Evolutionary conservation across 192 early-diverging fungal species (phyloP).

Genomic region (Coemansia sp.): DNA sequence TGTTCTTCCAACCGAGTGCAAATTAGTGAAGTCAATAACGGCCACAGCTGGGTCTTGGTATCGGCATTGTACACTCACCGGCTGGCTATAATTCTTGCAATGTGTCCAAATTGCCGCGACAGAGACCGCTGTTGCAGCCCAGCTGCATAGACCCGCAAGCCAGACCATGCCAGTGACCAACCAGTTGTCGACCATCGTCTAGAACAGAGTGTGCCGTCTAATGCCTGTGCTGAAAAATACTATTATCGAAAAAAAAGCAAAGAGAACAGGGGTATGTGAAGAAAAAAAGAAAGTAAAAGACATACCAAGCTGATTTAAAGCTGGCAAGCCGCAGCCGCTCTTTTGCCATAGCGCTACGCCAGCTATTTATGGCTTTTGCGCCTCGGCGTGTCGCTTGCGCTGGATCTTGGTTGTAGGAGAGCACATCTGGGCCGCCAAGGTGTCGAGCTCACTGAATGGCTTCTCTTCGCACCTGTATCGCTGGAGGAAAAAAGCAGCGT

Average conservation of each 20-base stretch:
- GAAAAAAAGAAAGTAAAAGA: background rate
- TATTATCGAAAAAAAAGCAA: background rate
- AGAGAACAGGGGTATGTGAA: background rate
- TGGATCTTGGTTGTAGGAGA: slow-evolving; percentile 53
- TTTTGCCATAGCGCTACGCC: background rate
- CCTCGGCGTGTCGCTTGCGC: slow-evolving; percentile 35
- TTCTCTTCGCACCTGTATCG: slow-evolving; percentile 16
- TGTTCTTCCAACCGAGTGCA: slow-evolving; percentile 21
- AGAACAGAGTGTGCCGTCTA: background rate
- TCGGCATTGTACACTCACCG: slow-evolving; percentile 10
- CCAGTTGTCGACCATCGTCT: slow-evolving; percentile 24
- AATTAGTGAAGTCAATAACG: background rate
- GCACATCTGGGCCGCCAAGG: slow-evolving; percentile 23
- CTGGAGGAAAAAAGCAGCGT: slow-evolving; percentile 26
- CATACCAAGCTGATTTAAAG: background rate
- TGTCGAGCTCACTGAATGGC: slow-evolving; percentile 40
- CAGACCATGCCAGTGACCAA: slow-evolving; percentile 43
- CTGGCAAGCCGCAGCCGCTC: background rate
- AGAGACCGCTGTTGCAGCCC: slow-evolving; percentile 49
- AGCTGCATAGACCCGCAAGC: slow-evolving; percentile 47
- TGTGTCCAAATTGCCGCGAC: slow-evolving; percentile 50
- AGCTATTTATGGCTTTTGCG: background rate
- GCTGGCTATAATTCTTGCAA: slow-evolving; percentile 55
- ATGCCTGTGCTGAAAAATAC: background rate
- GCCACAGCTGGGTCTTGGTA: background rate